These are phyloP conservation scores for Arthrobotrys megalospora DNA, from an alignment of 2,329 filamentous ascomycete genomes.

Conservation along the genomic window DNA sequence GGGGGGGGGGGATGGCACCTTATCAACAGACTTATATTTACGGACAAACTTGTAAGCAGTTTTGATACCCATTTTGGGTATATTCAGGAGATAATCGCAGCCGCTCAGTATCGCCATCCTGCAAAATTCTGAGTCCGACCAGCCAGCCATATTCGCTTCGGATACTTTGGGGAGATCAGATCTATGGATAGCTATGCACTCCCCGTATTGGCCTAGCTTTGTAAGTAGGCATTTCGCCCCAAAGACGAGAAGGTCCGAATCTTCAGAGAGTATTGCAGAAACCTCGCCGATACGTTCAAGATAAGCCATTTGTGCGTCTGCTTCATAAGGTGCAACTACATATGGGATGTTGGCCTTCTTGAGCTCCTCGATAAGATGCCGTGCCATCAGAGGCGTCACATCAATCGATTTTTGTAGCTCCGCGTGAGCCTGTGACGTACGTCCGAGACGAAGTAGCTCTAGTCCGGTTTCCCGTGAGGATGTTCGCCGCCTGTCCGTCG, in stretches of 20 bases:
- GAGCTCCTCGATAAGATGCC: conserved; percentile 89
- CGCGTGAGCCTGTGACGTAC: conserved; percentile 81
- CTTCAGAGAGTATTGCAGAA: conserved; percentile 91
- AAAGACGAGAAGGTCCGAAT: conserved; percentile 96
- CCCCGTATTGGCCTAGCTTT: conserved; percentile 93
- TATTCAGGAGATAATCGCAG: conserved; percentile 92
- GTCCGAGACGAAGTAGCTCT: conserved; percentile 85
- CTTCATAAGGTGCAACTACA: conserved; percentile 96
- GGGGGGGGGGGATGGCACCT: conserved; percentile 69
- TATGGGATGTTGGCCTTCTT: conserved; percentile 85
- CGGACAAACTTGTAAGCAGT: conserved; percentile 91
- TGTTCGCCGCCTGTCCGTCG: conserved; percentile 25
- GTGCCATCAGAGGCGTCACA: conserved; percentile 95
- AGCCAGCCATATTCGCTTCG: conserved; percentile 89
- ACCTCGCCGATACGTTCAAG: conserved; percentile 88
- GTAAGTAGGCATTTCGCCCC: conserved; percentile 91
- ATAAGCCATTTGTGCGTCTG: conserved; percentile 96
- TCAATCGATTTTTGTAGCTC: conserved; percentile 97
- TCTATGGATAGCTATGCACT: conserved; percentile 91
- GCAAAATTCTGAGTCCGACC: conserved; percentile 91
- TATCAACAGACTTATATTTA: conserved; percentile 89
- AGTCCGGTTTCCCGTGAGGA: conserved; percentile 75
- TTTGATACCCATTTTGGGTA: conserved; percentile 89
- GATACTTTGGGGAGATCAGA: conserved; percentile 84
- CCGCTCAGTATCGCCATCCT: conserved; percentile 97